phyloP scores from a whole-genome alignment of 371 early-diverging fungal species.

The Mucor sp. region DNA sequence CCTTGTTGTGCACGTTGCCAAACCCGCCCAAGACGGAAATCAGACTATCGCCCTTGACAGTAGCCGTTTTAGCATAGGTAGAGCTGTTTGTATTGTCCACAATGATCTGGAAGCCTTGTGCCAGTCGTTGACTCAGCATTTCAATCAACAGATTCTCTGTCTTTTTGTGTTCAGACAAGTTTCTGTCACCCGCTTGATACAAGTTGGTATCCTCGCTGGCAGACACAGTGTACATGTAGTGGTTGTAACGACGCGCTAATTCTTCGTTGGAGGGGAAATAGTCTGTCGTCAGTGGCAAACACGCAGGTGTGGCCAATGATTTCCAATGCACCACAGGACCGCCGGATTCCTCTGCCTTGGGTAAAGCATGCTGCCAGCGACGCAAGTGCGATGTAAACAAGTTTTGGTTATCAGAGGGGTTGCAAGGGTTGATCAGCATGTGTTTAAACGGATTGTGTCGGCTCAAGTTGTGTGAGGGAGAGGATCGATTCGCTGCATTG shows the following conservation, averaged over 20 bases:
- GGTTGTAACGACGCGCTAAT: constrained; percentile 67
- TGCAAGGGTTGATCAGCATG: constrained; percentile 71
- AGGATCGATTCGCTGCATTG: constrained; percentile 31
- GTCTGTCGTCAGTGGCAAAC: constrained; percentile 92
- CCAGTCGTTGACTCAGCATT: constrained; percentile 86
- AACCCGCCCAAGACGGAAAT: constrained; percentile 14
- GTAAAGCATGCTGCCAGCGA: constrained; percentile 87
- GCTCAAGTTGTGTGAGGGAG: constrained; percentile 39
- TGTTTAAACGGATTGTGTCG: constrained; percentile 26
- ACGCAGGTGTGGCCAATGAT: constrained; percentile 90
- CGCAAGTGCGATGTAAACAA: constrained; percentile 65
- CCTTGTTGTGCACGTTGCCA: constrained; percentile 12
- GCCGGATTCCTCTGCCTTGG: constrained; percentile 45
- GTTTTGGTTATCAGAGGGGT: constrained; percentile 65
- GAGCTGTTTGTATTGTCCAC: constrained; percentile 51
- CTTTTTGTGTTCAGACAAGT: constrained; percentile 49
- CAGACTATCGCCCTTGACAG: constrained; percentile 13
- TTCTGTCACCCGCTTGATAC: constrained; percentile 55
- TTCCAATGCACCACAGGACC: constrained; percentile 75
- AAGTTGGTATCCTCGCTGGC: constrained; percentile 68
- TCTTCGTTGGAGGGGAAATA: constrained; percentile 82
- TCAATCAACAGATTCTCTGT: constrained; percentile 78
- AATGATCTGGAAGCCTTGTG: constrained; percentile 94
- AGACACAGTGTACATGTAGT: constrained; percentile 83
- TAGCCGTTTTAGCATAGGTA: constrained; percentile 9